Base-by-base conservation (phyloP, 1,139 yeast genomes). In the Pneumocystis canis region DNA sequence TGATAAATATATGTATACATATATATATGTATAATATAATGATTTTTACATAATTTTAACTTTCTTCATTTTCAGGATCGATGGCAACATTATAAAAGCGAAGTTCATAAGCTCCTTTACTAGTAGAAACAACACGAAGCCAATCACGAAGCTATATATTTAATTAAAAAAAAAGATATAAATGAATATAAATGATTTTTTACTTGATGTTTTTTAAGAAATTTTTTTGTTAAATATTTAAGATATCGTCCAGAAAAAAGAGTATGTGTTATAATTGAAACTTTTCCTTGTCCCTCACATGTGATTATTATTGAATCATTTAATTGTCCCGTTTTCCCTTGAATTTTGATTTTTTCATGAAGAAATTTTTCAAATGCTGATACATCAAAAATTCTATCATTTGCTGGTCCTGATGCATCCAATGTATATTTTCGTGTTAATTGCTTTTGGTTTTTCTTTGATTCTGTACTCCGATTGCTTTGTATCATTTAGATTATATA, bases 51-150 rank as follows among this genome's bases (percentile, higher is more conserved):
- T 41, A 20, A 41, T 41, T 4, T n/a, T 67, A 65, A 63, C 66
- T 70, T 62, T 69, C 70, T 30, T 69, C 71, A 68, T 70, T 78
- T 76, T 89, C 96, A 76, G 92, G 97, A 75, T 90, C 96, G 74
- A 88, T 92, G 76, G 94, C 92, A 79, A 92, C 94, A 80, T 95
- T 89, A 96, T 89, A 94, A 96, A 92, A 94, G 81, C 94, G 90
- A 83, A 94, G 87, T 80, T 88, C 89, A 89, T 92, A 94, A 79
- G 84, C 85, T 86, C 92, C 89, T 80, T 88, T 89, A 83, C 89
- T 86, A 77, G 87, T 84, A 72, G 98, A 87, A 73, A 92, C 96
- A 76, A 94, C 92, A 85, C 98, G 94, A 81, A 94, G 89, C 98
- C 98, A 92, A 84, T 92, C 98, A 84, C 94, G 87, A 58, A 67